Base-by-base conservation (phyloP, 2,329 filamentous ascomycete species). In the Sclerotinia sclerotiorum region DNA sequence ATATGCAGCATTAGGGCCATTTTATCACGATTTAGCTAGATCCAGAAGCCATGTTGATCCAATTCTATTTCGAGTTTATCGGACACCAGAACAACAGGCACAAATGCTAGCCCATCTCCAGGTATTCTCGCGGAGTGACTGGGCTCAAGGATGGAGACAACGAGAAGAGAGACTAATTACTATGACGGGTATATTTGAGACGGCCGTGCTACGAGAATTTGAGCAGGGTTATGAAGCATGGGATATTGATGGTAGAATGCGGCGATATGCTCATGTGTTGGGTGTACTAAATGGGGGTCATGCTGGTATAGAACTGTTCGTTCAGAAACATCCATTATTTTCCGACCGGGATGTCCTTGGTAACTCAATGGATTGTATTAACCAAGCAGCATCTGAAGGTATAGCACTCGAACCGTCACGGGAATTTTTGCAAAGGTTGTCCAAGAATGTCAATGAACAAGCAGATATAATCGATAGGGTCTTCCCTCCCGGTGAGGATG, bases 191-290 rank as follows among this genome's bases (percentile, higher is more conserved):
- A 89, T 95, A 69, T 99, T 99, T 75, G 94, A 98, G 80, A 93
- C 90, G 68, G 93, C 94, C 4, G 94, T 96, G 4, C 81, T 97
- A 64, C 87, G 91, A 61, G 95, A 99, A 78, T 99, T 99, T 73
- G 91, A 96, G 79, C 91, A 95, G 76, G 95, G 93, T 5, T 97
- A 96, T 73, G 92, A 95, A 77, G 89, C 88, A 55, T 91, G 90
- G 81, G 94, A 99, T 78, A 88, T 96, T 66, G 91, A 97, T 72
- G 93, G 92, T 2, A 85, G 89, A 66, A 97, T 98, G 94, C 88
- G 86, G 73, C 87, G 91, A 76, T 98, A 97, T 79, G 94, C 94
- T 2, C 88, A 93, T 74, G 93, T 99, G 21, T 81, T 99, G 68
- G 88, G 91, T 69, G 85, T 86, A 2, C 83, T 99, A 56, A 96